Conservation (phyloP, 139 green algal species). For the Medakamo hakoo region DNA sequence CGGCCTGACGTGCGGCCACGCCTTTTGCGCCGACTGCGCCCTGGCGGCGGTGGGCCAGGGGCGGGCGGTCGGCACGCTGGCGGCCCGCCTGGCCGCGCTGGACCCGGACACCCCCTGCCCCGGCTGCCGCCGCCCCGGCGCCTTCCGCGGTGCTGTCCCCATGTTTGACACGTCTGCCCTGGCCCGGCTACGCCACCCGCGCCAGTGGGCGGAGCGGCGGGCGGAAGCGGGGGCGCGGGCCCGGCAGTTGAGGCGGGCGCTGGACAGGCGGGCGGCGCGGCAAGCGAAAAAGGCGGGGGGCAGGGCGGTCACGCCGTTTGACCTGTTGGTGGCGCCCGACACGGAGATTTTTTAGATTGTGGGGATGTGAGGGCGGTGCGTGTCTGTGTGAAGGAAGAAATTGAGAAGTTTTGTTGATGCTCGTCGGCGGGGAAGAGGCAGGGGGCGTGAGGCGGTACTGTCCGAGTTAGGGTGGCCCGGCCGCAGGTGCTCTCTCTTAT, state of each 20-base stretch:
- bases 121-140: conserved; percentile 15
- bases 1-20: conserved; percentile 23
- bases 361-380: background rate
- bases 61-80: conserved; percentile 11
- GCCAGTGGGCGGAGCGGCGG: conserved; percentile 7
- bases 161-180: conserved; percentile 11
- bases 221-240: conserved; percentile 4
- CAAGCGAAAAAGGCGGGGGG: no score
- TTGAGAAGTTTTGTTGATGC: background rate
- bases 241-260: no score
- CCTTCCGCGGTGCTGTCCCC: conserved; percentile 8
- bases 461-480: no score
- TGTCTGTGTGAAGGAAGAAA: background rate
- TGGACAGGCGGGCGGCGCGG: background rate
- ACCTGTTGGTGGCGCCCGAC: background rate
- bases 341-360: background rate
- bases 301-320: background rate
- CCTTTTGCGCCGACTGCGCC: conserved; percentile 22
- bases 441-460: no score
- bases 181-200: conserved; percentile 8
- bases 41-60: conserved; percentile 15
- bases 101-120: conserved; percentile 7
- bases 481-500: no score
- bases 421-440: no score
- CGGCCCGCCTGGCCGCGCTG: conserved; percentile 14